These are phyloP conservation scores for Penicillium nordicum DNA, from an alignment of 2,329 filamentous ascomycete species.

Conservation along the genomic window DNA sequence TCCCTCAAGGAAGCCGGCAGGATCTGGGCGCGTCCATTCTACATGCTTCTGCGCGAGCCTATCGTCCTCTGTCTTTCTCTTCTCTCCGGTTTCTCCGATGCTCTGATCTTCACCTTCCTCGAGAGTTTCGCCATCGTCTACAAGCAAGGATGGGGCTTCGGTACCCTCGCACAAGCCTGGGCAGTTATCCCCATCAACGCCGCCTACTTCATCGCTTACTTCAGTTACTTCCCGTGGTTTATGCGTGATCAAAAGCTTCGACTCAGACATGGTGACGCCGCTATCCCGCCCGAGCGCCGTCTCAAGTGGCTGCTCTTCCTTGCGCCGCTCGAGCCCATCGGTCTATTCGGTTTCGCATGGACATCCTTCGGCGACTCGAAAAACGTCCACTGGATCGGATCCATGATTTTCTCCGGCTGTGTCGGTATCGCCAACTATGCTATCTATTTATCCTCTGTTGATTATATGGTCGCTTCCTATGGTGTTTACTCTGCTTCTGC, in stretches of 20 bases:
- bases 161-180: conserved; percentile 55
- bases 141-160: conserved; percentile 57
- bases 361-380: conserved; percentile 59
- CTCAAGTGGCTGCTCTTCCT: conserved; percentile 64
- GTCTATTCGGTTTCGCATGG: conserved; percentile 67
- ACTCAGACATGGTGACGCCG: conserved; percentile 46
- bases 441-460: conserved; percentile 71
- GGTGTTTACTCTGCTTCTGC: conserved; percentile 69
- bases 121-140: conserved; percentile 57
- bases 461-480: conserved; percentile 73
- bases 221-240: conserved; percentile 53
- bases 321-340: conserved; percentile 60
- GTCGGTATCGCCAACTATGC: conserved; percentile 70
- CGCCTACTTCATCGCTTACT: conserved; percentile 63
- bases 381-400: conserved; percentile 63
- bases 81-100: conserved; percentile 67
- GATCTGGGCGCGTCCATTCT: conserved; percentile 63
- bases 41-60: conserved; percentile 68
- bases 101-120: conserved; percentile 63
- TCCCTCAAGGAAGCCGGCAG: conserved; percentile 31
- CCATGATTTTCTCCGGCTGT: conserved; percentile 61
- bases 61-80: conserved; percentile 67
- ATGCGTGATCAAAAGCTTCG: conserved; percentile 39
- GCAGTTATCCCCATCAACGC: conserved; percentile 64
- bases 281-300: conserved; percentile 59